Base-by-base conservation (phyloP, 257 asterid species). In the Paraleonurus japonicus region DNA sequence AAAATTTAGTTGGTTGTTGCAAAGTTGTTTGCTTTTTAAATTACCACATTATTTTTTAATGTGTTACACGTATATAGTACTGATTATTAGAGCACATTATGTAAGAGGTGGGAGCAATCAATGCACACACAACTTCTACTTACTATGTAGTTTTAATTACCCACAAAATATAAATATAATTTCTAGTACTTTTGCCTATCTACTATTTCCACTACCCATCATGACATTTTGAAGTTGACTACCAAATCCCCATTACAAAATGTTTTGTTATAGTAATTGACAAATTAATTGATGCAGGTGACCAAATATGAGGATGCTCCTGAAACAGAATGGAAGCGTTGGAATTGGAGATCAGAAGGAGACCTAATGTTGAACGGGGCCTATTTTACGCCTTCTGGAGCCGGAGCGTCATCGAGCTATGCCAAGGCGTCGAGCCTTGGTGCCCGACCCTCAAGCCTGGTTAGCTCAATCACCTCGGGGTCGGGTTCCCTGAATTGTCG, bases 311-410 rank as follows among this genome's bases (percentile, higher is more conserved):
- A 89, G 26, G 95, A 87, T 61, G 88, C 95, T 4, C 88, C 92
- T 0, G 90, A 83, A 24, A 79, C 72, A 15, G 85, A 87, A 20
- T 91, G 95, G 91, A 91, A 91, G 27, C 57, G 47, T 28, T 91
- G 97, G 96, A 83, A 91, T 45, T 91, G 97, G 97, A 91, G 89
- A 47, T 84, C 97, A 0, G 96, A 87, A 43, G 96, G 96, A 17
- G 97, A 91, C 65, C 71, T 91, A 27, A 91, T 91, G 97, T 37
- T 89, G 50, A 91, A 91, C 12, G 97, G 97, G 45, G 97, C 97
- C 9, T 89, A 22, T 71, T 91, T 91, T 20, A 87, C 83, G 3
- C 85, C 75, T 0, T 80, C 97, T 1, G 96, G 96, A 2, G 88
- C 84, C 0, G 84, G 85, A 23, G 85, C 90, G 0, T 80, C 92